Base-by-base conservation (phyloP, 129 eudicot species). In the Lonicera japonica region DNA sequence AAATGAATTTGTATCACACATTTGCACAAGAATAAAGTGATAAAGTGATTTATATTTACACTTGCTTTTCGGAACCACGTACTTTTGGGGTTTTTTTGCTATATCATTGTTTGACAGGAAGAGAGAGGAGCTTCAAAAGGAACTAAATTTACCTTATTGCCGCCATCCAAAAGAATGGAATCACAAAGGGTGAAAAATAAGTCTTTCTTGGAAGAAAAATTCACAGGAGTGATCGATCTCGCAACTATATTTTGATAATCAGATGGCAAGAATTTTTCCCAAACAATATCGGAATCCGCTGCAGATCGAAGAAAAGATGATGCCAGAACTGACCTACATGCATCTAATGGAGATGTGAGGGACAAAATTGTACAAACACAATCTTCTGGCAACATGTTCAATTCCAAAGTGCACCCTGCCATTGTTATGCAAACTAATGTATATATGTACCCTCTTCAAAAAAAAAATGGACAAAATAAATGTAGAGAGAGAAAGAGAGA, bases 141-240 rank as follows among this genome's bases (percentile, higher is more conserved):
- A 60, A 21, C 20, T 15, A 18, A 47, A 65, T 73, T 47, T 38
- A 82, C 95, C 77, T 79, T 78, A 15, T 36, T 58, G 11, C 95
- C 95, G 10, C 73, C 87, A 70, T 87, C 95, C 11, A 87, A 60
- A 63, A 79, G 76, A 54, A 83, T 41, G 38, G 84, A 69, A 36
- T 79, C 59, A 57, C 83, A 87, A 19, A 87, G 77, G 47, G 13
- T 21, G 17, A 66, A 64, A 71, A 69, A 87, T 25, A 83, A 47
- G 0, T 78, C 79, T 67, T 78, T 87, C 66, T 52, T 80, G 2
- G 88, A 83, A 19, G 77, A 73, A 59, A 72, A 72, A 13, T 54
- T 16, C 24, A 79, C 53, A 4, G 79, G 82, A 50, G 74, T n/a
- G 25, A 63, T 70, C 25, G 91, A 56, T 71, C 81, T 67, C 8